Conservation (phyloP, 768 basidiomycete species). For the Boletus barrowsii region DNA sequence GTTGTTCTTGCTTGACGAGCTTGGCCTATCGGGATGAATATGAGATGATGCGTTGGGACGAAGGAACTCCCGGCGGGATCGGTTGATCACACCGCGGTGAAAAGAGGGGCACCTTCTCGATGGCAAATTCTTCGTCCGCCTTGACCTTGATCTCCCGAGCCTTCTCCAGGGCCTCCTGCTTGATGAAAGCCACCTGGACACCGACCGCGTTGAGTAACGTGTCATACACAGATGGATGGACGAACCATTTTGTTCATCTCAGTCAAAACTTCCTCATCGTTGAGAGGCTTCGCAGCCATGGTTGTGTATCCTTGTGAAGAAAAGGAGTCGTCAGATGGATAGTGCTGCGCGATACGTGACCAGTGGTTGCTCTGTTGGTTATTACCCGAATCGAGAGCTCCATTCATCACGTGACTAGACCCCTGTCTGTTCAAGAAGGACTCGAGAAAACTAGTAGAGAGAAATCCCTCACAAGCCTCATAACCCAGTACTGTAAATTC, state of each 20-base stretch:
- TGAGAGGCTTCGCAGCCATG: slow-evolving; percentile 77
- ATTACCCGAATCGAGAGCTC: no score
- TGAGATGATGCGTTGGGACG: no score
- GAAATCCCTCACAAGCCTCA: no score
- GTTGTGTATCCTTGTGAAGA: slow-evolving; percentile 9
- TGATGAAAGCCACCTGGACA: slow-evolving; percentile 91
- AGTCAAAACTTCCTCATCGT: slow-evolving; percentile 91
- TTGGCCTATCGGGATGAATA: slow-evolving; percentile 61
- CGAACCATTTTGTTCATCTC: slow-evolving; percentile 99
- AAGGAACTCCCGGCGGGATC: background rate
- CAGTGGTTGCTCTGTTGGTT: background rate
- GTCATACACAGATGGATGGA: slow-evolving; percentile 4
- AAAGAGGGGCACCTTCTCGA: slow-evolving; percentile 75
- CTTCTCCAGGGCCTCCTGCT: slow-evolving; percentile 97
- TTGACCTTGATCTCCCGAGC: slow-evolving; percentile 96
- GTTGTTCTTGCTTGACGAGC: slow-evolving; percentile 94
- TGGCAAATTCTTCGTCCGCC: slow-evolving; percentile 98
- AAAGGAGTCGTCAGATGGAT: background rate
- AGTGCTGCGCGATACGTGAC: background rate
- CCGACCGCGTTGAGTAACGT: background rate
- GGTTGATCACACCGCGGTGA: background rate
- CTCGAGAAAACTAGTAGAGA: no score
- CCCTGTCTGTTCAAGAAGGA: no score
- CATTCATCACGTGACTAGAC: background rate
- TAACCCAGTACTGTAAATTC: no score